Percentiles rank a stretch among this genome's conserved stretches.
phyloP scores from a whole-genome alignment of 441 rosid species.

The Erodium moschatum region DNA sequence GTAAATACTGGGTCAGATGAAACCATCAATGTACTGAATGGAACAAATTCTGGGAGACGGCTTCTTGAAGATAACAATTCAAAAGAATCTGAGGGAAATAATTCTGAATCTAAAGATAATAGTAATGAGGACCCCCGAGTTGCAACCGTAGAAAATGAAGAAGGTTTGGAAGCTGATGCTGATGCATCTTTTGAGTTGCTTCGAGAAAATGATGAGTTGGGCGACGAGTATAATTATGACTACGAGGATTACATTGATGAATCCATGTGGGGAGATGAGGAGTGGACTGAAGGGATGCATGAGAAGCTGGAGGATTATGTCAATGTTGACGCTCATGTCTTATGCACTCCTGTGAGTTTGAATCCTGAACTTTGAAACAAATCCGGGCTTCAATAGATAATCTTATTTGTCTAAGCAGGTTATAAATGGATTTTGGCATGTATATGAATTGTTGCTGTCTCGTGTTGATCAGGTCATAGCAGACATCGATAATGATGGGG shows the following conservation, averaged over 20 bases:
- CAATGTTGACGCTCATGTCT: slow-evolving; percentile 79
- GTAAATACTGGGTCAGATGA: slow-evolving; percentile 16
- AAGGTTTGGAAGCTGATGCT: slow-evolving; percentile 80
- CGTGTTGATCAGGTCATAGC: slow-evolving; percentile 69
- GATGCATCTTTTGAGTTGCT: slow-evolving; percentile 83
- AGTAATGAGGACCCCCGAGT: slow-evolving; percentile 34
- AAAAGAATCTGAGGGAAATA: slow-evolving; percentile 38
- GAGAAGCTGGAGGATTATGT: slow-evolving; percentile 86
- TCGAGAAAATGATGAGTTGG: slow-evolving; percentile 84
- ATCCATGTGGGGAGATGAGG: slow-evolving; percentile 92
- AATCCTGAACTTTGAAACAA: slow-evolving; percentile 17
- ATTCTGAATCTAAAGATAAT: slow-evolving; percentile 38
- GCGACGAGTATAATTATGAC: slow-evolving; percentile 81
- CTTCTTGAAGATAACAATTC: slow-evolving; percentile 64
- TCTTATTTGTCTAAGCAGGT: too few species aligned
- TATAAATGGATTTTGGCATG: background rate
- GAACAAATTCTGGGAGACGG: slow-evolving; percentile 50
- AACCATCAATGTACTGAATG: slow-evolving; percentile 31
- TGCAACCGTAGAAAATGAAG: slow-evolving; percentile 81
- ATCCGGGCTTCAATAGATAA: slow-evolving; percentile 12
- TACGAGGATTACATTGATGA: slow-evolving; percentile 92
- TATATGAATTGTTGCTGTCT: slow-evolving; percentile 17
- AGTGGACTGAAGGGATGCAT: slow-evolving; percentile 77
- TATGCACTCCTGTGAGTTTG: slow-evolving; percentile 86
- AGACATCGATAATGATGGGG: slow-evolving; percentile 94